Evolutionary conservation across 2,329 filamentous ascomycete genomes (phyloP).

Genomic region (Colletotrichum brevisporum): DNA sequence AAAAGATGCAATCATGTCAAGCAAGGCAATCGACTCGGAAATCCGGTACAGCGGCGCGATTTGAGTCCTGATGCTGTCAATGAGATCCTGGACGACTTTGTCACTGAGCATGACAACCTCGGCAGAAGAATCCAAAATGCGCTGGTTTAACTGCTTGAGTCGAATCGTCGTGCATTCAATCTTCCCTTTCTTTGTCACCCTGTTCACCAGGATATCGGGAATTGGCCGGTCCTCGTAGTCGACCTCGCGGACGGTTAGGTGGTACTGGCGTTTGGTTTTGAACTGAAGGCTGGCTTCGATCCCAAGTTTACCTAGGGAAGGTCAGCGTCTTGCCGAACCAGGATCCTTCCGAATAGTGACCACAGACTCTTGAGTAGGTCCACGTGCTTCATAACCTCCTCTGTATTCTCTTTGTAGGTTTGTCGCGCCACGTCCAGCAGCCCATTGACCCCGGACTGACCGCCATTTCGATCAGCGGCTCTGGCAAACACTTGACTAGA

Average conservation of each 20-base stretch:
- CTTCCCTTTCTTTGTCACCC: slow-evolving; percentile 77
- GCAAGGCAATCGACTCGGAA: slow-evolving; percentile 86
- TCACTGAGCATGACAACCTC: slow-evolving; percentile 90
- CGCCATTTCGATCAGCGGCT: neutral
- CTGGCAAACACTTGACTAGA: slow-evolving; percentile 7
- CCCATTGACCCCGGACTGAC: slow-evolving; percentile 82
- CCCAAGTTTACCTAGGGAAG: slow-evolving; percentile 64
- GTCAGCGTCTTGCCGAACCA: neutral
- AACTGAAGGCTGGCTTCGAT: slow-evolving; percentile 79
- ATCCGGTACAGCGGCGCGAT: slow-evolving; percentile 84
- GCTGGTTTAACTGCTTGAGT: slow-evolving; percentile 84
- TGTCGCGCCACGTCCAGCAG: slow-evolving; percentile 90
- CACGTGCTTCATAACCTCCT: slow-evolving; percentile 81
- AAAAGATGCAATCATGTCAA: slow-evolving; percentile 89
- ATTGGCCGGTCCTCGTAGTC: slow-evolving; percentile 74
- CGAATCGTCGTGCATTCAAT: slow-evolving; percentile 91
- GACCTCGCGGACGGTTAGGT: slow-evolving; percentile 73
- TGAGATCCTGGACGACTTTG: slow-evolving; percentile 78
- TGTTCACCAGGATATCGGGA: slow-evolving; percentile 83
- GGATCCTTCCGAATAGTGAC: neutral
- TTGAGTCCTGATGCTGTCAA: slow-evolving; percentile 78
- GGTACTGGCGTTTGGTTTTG: slow-evolving; percentile 85
- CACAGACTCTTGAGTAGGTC: slow-evolving; percentile 74
- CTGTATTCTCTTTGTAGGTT: slow-evolving; percentile 89
- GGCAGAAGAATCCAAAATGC: slow-evolving; percentile 84